These are phyloP conservation scores for Fusarium sublunatum DNA, from an alignment of 2,329 filamentous ascomycete genomes.

Conservation along the genomic window DNA sequence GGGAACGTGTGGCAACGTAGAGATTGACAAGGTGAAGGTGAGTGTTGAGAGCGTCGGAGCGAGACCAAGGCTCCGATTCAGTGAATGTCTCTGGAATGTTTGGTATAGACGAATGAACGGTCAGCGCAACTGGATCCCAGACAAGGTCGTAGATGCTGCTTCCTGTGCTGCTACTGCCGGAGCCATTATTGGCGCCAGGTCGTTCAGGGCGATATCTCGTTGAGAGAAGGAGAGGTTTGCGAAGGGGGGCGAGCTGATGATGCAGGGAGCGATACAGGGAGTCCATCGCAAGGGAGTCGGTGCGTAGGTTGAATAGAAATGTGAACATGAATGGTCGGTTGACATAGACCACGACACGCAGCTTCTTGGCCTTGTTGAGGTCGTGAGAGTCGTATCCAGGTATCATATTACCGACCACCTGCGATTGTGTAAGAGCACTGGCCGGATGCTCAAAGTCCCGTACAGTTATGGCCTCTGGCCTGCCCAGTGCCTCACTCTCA, in stretches of 20 bases:
- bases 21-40: slow-evolving; percentile 72
- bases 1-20: slow-evolving; percentile 57
- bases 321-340: slow-evolving; percentile 81
- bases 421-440: slow-evolving; percentile 49
- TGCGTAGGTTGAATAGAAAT: slow-evolving; percentile 73
- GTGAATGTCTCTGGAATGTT: slow-evolving; percentile 66
- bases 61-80: slow-evolving; percentile 61
- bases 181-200: slow-evolving; percentile 48
- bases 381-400: slow-evolving; percentile 57
- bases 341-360: slow-evolving; percentile 79
- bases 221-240: slow-evolving; percentile 66
- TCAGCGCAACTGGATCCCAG: slow-evolving; percentile 68
- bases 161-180: slow-evolving; percentile 28
- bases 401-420: slow-evolving; percentile 51
- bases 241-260: slow-evolving; percentile 68
- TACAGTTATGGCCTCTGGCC: slow-evolving; percentile 58
- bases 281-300: slow-evolving; percentile 67
- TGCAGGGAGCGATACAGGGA: slow-evolving; percentile 69
- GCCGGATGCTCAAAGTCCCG: slow-evolving; percentile 57
- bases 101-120: slow-evolving; percentile 72
- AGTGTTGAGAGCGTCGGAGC: slow-evolving; percentile 72
- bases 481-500: slow-evolving; percentile 55
- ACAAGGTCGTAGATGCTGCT: slow-evolving; percentile 69
- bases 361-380: slow-evolving; percentile 64
- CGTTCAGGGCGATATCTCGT: slow-evolving; percentile 67